Evolutionary conservation across 352 stramenopile genomes (phyloP).

Genomic region (Globisporangium viniferum): DNA sequence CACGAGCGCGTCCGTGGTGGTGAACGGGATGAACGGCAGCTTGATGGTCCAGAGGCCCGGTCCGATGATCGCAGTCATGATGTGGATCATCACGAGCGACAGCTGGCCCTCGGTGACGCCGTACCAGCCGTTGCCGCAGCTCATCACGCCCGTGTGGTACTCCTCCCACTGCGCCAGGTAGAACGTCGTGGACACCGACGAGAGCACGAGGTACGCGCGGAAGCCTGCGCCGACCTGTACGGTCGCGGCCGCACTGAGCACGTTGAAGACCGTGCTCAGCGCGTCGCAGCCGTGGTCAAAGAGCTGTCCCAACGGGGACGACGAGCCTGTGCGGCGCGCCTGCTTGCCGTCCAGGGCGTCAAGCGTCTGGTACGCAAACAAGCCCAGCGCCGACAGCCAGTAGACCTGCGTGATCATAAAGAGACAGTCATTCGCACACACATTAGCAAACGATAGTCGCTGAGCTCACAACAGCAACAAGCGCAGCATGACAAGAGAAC

Average conservation of each 20-base stretch:
- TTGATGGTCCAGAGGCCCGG: conserved; percentile 49
- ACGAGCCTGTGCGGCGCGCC: conserved; percentile 91
- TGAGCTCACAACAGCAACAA: neutral
- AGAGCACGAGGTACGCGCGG: conserved; percentile 53
- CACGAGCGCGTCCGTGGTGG: conserved; percentile 57
- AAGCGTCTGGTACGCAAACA: conserved; percentile 96
- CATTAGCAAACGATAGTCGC: neutral
- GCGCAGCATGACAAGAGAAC: neutral
- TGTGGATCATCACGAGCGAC: conserved; percentile 63
- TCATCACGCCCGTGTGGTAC: conserved; percentile 89
- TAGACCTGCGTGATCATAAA: conserved; percentile 35
- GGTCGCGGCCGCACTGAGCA: conserved; percentile 68
- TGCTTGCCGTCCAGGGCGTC: conserved; percentile 99
- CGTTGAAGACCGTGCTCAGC: conserved; percentile 80
- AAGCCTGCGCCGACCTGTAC: conserved; percentile 48
- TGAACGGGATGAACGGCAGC: conserved; percentile 37
- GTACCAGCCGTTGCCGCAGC: conserved; percentile 81
- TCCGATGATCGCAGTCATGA: conserved; percentile 56
- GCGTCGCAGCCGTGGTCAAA: conserved; percentile 97
- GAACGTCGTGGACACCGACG: conserved; percentile 77
- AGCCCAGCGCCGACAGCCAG: conserved; percentile 60
- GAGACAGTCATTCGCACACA: neutral
- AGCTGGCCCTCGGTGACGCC: conserved; percentile 85
- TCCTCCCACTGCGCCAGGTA: conserved; percentile 88
- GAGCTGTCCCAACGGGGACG: conserved; percentile 95